Base-by-base conservation (phyloP, 345 rosid genomes). In the Salix caprea region DNA sequence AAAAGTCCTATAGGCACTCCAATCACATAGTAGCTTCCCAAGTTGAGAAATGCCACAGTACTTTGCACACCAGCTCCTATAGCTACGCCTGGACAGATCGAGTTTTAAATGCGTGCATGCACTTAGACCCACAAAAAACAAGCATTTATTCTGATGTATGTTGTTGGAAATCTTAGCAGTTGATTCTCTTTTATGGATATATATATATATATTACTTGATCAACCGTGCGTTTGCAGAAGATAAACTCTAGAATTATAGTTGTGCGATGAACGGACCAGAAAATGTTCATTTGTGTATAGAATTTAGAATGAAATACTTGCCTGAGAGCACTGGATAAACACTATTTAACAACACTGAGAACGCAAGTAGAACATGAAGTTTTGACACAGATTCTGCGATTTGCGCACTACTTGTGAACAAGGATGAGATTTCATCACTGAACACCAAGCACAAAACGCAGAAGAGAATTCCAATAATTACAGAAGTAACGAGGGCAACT, bases 51-150 rank as follows among this genome's bases (percentile, higher is more conserved):
- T 37, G 89, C 88, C 8, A 82, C 91, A 46, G 60, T 14, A 70
- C 74, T 26, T 70, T 88, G 92, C 69, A 82, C 39, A 69, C 91
- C 90, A 21, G 90, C 78, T 46, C 90, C 91, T 3, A 91, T 74
- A 16, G 92, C 87, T 0, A 84, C 85, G 0, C 92, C 92, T 91
- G 76, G 0, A 30, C 34, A 7, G 5, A 3, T 30, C 32, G 32
- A 42, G 16, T 44, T 12, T 44, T 44, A 13, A 40, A 40, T 40
- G 44, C 44, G 3, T 40, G 44, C 37, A 34, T 34, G 37, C 44
- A 40, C 44, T 40, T 40, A 40, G 44, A 10, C 44, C 44, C 44
- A 2, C 44, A 40, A 40, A 40, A 40, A 10, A 9, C 12, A 40
- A 40, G 12, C 44, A 40, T 10, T 10, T 40, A 40, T 40, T 10